Evolutionary conservation across 2,329 filamentous ascomycete genomes (phyloP).

Genomic region (Tolypocladium album): DNA sequence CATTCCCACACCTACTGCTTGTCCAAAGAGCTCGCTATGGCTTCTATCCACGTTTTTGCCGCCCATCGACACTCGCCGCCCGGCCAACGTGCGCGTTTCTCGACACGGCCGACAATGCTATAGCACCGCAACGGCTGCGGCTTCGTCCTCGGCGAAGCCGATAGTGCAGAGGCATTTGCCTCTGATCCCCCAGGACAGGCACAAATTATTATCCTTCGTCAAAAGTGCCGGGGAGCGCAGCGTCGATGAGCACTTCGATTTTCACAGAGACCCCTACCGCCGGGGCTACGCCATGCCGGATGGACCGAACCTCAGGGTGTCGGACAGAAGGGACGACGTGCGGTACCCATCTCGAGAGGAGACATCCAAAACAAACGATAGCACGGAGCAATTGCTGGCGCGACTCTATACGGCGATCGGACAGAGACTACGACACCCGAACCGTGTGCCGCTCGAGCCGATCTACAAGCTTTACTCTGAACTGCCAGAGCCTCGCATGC

Average conservation of each 20-base stretch:
- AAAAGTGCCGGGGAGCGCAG: conserved; percentile 34
- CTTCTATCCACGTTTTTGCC: conserved; percentile 29
- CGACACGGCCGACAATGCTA: conserved; percentile 13
- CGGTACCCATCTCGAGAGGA: conserved; percentile 33
- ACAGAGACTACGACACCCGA: conserved; percentile 29
- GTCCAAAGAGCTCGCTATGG: conserved; percentile 25
- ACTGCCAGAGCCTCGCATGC: conserved; percentile 41
- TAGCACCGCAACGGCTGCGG: conserved; percentile 13
- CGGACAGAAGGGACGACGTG: conserved; percentile 37
- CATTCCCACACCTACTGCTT: conserved; percentile 10
- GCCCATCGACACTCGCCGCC: conserved; percentile 10
- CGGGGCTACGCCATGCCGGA: conserved; percentile 41
- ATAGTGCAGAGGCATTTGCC: conserved; percentile 4
- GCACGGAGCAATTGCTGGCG: conserved; percentile 22
- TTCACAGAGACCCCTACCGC: conserved; percentile 41
- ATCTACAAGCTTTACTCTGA: conserved; percentile 39
- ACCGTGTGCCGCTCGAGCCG: conserved; percentile 25
- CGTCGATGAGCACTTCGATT: conserved; percentile 42
- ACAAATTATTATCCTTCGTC: conserved; percentile 43
- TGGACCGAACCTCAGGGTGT: conserved; percentile 36
- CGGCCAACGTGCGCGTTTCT: conserved; percentile 1
- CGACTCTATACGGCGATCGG: conserved; percentile 30
- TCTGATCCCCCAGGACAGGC: conserved; percentile 13
- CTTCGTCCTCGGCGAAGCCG: conserved; percentile 7
- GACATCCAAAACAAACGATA: conserved; percentile 21